A percentile compares a stretch with the other conserved stretches of the same genome.
Conservation (phyloP, 768 basidiomycete species). For the Tulasnella sp. region DNA sequence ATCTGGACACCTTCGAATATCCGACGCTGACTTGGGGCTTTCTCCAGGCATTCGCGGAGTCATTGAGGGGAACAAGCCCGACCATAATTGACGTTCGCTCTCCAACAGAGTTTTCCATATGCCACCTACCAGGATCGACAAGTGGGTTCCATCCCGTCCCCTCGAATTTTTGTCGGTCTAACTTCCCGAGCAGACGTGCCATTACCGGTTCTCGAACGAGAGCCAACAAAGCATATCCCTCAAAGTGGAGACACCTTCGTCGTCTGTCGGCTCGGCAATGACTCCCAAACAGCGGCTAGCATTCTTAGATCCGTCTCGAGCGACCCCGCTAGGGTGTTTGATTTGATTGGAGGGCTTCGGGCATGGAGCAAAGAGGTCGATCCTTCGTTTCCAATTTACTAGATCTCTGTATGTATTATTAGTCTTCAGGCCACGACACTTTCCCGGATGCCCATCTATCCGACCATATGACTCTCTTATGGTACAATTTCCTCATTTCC, state of each 20-base stretch:
- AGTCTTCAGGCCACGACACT: slow-evolving; percentile 74
- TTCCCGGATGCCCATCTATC: slow-evolving; percentile 82
- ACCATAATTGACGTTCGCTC: slow-evolving; percentile 79
- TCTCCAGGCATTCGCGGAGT: slow-evolving; percentile 49
- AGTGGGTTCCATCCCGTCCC: slow-evolving; percentile 50
- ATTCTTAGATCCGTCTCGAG: slow-evolving; percentile 44
- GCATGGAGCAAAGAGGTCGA: slow-evolving; percentile 80
- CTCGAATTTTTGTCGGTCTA: slow-evolving; percentile 6
- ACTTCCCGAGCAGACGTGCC: slow-evolving; percentile 60
- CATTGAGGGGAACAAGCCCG: slow-evolving; percentile 35
- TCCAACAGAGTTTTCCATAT: slow-evolving; percentile 78
- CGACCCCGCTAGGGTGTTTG: slow-evolving; percentile 46
- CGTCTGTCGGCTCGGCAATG: slow-evolving; percentile 86
- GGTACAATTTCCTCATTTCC: slow-evolving; percentile 82
- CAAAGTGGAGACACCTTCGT: slow-evolving; percentile 44
- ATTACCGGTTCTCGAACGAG: slow-evolving; percentile 56
- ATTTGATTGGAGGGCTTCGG: slow-evolving; percentile 76
- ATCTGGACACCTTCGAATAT: background rate
- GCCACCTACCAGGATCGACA: slow-evolving; percentile 65
- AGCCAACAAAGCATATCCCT: slow-evolving; percentile 52
- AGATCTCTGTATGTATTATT: background rate
- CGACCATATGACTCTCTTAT: slow-evolving; percentile 87
- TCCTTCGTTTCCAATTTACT: slow-evolving; percentile 76
- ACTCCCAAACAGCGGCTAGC: slow-evolving; percentile 82
- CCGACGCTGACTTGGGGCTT: background rate